Evolutionary conservation across 2,329 filamentous ascomycete species (phyloP).

Genomic region (Sporothrix pseudoabietina): DNA sequence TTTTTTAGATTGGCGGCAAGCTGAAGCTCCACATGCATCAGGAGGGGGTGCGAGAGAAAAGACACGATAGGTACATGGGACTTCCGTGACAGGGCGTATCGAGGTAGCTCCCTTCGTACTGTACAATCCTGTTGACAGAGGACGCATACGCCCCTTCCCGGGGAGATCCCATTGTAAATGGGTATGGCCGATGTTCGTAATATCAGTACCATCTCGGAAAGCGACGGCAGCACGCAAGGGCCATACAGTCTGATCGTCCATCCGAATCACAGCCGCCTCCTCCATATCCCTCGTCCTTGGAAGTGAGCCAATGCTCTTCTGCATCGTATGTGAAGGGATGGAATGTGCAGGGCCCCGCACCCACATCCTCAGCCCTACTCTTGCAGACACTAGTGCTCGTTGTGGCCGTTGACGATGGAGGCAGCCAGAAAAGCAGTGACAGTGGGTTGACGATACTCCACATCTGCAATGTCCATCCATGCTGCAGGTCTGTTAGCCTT

Average conservation of each 20-base stretch:
- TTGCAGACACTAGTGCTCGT: constrained; percentile 6
- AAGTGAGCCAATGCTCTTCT: neutral
- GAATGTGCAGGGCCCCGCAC: neutral
- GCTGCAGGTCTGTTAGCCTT: neutral
- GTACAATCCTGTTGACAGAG: neutral
- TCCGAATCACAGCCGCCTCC: neutral
- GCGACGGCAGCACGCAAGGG: neutral
- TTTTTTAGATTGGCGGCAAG: neutral
- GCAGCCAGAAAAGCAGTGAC: neutral
- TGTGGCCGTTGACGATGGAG: neutral
- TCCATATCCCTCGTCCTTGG: neutral
- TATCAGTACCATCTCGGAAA: neutral
- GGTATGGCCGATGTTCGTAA: neutral
- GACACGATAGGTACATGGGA: neutral
- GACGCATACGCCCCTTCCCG: neutral
- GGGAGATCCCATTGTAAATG: neutral
- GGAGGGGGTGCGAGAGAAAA: neutral
- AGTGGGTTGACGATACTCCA: neutral
- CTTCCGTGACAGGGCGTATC: neutral
- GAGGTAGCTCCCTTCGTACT: neutral
- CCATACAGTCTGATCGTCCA: neutral
- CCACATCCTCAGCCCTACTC: constrained; percentile 14
- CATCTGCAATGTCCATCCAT: neutral
- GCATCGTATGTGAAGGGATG: neutral
- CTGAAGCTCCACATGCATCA: neutral